Percentiles rank a stretch among this genome's conserved stretches.
Evolutionary conservation across 495 filamentous ascomycete genomes (phyloP).

Genomic region (Neurospora sp.): DNA sequence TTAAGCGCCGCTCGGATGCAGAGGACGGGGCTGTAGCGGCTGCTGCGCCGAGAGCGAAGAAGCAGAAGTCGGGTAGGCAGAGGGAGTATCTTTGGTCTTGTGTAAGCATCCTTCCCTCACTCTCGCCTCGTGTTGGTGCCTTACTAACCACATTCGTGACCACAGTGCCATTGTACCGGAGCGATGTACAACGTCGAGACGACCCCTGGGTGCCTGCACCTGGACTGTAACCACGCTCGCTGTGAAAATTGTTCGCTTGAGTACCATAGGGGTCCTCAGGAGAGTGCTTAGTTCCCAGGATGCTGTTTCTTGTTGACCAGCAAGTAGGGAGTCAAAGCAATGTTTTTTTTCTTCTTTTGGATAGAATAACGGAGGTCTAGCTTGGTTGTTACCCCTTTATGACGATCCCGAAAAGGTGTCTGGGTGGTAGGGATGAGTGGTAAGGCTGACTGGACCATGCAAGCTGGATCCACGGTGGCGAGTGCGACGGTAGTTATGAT

Average conservation of each 20-base stretch:
- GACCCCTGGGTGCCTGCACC: not conserved
- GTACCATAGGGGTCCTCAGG: not conserved
- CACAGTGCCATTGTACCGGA: not conserved
- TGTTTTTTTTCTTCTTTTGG: not conserved
- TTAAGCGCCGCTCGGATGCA: not conserved
- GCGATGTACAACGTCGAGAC: not conserved
- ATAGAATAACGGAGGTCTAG: not conserved
- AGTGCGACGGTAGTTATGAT: too few relatives aligned
- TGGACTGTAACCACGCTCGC: not conserved
- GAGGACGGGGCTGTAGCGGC: not conserved
- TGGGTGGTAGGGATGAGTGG: too few relatives aligned
- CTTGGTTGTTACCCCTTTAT: too few relatives aligned
- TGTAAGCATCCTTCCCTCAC: not conserved
- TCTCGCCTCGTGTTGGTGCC: too few relatives aligned
- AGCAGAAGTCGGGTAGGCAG: not conserved
- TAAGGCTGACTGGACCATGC: too few relatives aligned
- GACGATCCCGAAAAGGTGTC: too few relatives aligned
- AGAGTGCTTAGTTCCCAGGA: too few relatives aligned
- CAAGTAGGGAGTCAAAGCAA: too few relatives aligned
- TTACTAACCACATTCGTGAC: not conserved
- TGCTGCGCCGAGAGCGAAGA: not conserved
- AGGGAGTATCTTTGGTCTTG: slow-evolving; percentile 4
- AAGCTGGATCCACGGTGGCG: too few relatives aligned
- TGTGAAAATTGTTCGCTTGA: not conserved
- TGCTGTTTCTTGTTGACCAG: too few relatives aligned